phyloP scores from a whole-genome alignment of 2,329 filamentous ascomycete genomes.

The Ploettnerulaceae sp. region DNA sequence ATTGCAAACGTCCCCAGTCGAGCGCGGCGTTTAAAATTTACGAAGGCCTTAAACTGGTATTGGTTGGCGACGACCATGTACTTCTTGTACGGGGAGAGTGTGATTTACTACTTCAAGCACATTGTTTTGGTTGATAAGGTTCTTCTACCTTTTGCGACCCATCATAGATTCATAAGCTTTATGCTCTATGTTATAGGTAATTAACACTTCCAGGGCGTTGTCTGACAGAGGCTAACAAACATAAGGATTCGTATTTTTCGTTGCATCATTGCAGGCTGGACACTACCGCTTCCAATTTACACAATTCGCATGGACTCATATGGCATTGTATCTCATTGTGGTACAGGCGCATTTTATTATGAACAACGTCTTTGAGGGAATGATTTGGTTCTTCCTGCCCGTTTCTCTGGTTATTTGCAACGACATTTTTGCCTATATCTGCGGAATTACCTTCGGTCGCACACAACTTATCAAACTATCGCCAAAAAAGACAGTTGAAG shows the following conservation, averaged over 20 bases:
- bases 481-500: constrained; percentile 98
- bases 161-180: constrained; percentile 98
- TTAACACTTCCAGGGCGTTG: not conserved
- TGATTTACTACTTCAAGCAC: constrained; percentile 99
- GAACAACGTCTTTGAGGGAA: constrained; percentile 99
- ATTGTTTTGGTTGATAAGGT: constrained; percentile 93
- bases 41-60: constrained; percentile 98
- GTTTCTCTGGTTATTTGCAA: constrained; percentile 95
- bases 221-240: constrained; percentile 27
- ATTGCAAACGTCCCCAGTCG: constrained; percentile 93
- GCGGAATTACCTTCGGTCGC: constrained; percentile 91
- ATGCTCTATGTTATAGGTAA: constrained; percentile 93
- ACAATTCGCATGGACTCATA: constrained; percentile 98
- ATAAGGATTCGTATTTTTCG: constrained; percentile 94
- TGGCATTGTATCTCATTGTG: constrained; percentile 96
- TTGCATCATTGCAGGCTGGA: constrained; percentile 86
- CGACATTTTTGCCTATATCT: constrained; percentile 97
- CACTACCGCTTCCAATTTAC: constrained; percentile 99
- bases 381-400: constrained; percentile 99
- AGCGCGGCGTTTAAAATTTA: constrained; percentile 85
- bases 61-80: constrained; percentile 99
- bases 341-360: constrained; percentile 99
- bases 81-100: constrained; percentile 96
- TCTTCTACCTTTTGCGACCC: constrained; percentile 85
- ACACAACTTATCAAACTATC: constrained; percentile 97